Evolutionary conservation across 345 rosid species (phyloP).

Genomic region (Erysimum cheiranthoides): DNA sequence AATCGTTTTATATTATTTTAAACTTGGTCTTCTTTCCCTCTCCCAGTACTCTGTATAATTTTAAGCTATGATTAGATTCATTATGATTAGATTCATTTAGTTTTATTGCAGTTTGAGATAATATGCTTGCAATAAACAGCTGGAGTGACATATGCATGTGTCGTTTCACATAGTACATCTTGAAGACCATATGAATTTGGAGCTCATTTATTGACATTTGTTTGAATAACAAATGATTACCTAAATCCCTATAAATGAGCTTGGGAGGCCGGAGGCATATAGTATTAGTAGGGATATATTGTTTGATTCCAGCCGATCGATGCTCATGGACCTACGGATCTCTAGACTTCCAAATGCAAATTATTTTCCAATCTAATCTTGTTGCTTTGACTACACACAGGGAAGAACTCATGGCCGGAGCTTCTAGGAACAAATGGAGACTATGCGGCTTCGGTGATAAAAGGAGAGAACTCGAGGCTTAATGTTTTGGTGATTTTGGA

Average conservation of each 20-base stretch:
- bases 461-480: constrained; percentile 37
- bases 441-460: constrained; percentile 38
- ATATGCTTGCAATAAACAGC: no score
- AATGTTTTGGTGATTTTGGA: constrained; percentile 39
- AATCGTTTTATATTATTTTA: neutral
- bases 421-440: constrained; percentile 46
- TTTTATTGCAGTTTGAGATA: no score
- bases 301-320: neutral
- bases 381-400: constrained; percentile 26
- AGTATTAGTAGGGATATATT: neutral
- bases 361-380: neutral
- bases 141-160: neutral
- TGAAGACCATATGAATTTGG: neutral
- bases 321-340: constrained; percentile 11
- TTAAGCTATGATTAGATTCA: no score
- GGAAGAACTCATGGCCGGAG: constrained; percentile 51
- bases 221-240: neutral
- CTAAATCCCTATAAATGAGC: neutral
- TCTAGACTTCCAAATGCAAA: constrained; percentile 1
- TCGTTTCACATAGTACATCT: neutral
- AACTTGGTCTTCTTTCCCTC: no score
- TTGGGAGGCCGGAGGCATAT: neutral
- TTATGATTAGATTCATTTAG: no score
- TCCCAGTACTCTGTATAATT: no score
- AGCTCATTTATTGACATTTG: neutral